Base-by-base conservation (phyloP, 1,139 yeast genomes). In the Candida tetrigidarum region DNA sequence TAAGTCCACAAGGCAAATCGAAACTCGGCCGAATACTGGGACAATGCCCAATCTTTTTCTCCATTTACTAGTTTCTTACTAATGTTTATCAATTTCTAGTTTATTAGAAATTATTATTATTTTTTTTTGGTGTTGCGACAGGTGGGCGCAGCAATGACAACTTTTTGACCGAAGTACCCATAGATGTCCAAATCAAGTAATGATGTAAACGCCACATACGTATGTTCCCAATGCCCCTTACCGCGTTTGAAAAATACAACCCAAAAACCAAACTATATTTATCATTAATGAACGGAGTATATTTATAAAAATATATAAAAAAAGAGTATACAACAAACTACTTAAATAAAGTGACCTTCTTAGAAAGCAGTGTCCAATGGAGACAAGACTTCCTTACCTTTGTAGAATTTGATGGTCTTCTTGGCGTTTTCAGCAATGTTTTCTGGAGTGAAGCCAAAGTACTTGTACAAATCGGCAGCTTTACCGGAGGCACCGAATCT, bases 401-500 rank as follows among this genome's bases (percentile, higher is more conserved):
- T 81, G 86, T 86, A 93, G 80, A 83, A 91, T 54, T 81, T 80
- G 62, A 87, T 75, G 52, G 93, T 86, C 78, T 86, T 84, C 59
- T 76, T 73, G 55, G 92, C 98, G 73, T 92, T 90, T 63, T 80
- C 76, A 60, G 96, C 93, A 69, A 95, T 80, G 57, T 96, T 97
- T 66, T 90, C 97, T 55, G 95, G 86, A 46, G 96, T 92, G 79
- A 95, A 93, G 55, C 82, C 97, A 59, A 92, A 89, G 78, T 66
- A 76, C 71, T 88, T 82, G 84, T 84, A 95, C 50, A 93, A 81
- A 52, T 87, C 90, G 50, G 75, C 73, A 64, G 86, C 96, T 69
- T 90, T 89, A 69, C 97, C 99, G 51, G 98, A 91, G 55, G 95
- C 96, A 81, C 99, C 99, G 66, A 93, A 95, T 75, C 91, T 83